Base-by-base conservation (phyloP, 106 monocot species). In the Phalaenopsis aphrodite region DNA sequence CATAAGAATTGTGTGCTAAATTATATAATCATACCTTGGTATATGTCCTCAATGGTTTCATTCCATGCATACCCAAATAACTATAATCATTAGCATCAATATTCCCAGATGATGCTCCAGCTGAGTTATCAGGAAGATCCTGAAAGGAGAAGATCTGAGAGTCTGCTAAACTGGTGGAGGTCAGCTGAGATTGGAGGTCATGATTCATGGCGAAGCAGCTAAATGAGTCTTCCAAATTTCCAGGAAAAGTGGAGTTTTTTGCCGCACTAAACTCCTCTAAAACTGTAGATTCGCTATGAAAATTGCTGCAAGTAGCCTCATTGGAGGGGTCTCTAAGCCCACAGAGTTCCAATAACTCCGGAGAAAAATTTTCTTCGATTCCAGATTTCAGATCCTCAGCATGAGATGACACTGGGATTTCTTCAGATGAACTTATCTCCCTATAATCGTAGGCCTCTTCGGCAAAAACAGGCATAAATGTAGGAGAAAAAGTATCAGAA, bases 41-140 rank as follows among this genome's bases (percentile, higher is more conserved):
- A 81, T 89, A 94, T 77, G 98, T 99, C 55, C 98, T 84, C 55
- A 90, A 64, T 82, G 84, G 91, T 41, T 93, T 91, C 74, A 64
- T 80, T 68, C 88, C 69, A 79, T 56, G 84, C 76, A 43, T 79
- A 77, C 82, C 82, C 69, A 88, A 64, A 38, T 79, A 74, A 58
- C 23, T 77, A 21, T 77, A 80, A 1, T 91, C 95, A 73, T 76
- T 84, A 37, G 79, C 55, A 81, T 87, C 92, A 18, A 93, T 80
- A 68, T 81, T 90, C 52, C 85, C 85, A 45, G 89, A 87, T 57
- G 99, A 91, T 75, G 93, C 81, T 24, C 86, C 89, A 15, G 77
- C 86, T 23, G 86, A 88, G 75, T 77, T 84, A 41, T 84, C 89
- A 36, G 83, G 84, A 76, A 88, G 83, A 18, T 95, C 91, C 61